Conservation (phyloP, 352 stramenopile genomes). For the Phytophthora foliorum region DNA sequence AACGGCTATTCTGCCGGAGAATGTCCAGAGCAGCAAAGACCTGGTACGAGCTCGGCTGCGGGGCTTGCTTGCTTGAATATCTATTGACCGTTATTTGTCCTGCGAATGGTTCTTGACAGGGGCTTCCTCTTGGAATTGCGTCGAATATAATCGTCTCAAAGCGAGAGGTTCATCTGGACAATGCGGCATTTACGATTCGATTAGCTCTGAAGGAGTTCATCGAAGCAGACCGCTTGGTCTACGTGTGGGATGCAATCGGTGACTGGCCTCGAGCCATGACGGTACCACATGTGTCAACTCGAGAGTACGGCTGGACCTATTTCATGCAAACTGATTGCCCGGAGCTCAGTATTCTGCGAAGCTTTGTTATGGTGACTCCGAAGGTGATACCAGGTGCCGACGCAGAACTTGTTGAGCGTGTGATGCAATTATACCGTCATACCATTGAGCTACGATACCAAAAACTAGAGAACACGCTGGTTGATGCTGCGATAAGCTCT, state of each 20-base stretch:
- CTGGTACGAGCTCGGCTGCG: constrained; percentile 15
- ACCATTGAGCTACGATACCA: constrained; percentile 33
- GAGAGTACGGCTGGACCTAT: constrained; percentile 23
- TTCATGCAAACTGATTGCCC: constrained; percentile 3
- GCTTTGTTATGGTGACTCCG: constrained; percentile 22
- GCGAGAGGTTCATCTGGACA: constrained; percentile 16
- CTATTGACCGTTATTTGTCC: neutral
- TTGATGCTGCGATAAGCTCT: constrained; percentile 22
- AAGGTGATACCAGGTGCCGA: constrained; percentile 4
- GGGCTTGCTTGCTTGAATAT: neutral
- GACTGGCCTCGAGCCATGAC: constrained; percentile 17
- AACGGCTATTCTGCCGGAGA: constrained; percentile 21
- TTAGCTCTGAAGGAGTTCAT: constrained; percentile 27
- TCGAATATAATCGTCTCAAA: constrained; percentile 31
- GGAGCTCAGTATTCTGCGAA: constrained; percentile 16
- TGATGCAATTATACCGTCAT: constrained; percentile 33
- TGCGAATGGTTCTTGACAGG: constrained; percentile 4
- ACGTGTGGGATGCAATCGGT: constrained; percentile 29
- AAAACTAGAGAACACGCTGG: constrained; percentile 31
- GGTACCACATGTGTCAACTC: constrained; percentile 15
- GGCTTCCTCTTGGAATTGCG: constrained; percentile 18
- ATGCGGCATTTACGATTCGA: constrained; percentile 21
- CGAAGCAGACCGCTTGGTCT: constrained; percentile 27
- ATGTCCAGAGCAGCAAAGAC: constrained; percentile 14
- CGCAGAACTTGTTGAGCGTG: constrained; percentile 14